phyloP scores from a whole-genome alignment of 305 asterid species.

The Lippia alba region DNA sequence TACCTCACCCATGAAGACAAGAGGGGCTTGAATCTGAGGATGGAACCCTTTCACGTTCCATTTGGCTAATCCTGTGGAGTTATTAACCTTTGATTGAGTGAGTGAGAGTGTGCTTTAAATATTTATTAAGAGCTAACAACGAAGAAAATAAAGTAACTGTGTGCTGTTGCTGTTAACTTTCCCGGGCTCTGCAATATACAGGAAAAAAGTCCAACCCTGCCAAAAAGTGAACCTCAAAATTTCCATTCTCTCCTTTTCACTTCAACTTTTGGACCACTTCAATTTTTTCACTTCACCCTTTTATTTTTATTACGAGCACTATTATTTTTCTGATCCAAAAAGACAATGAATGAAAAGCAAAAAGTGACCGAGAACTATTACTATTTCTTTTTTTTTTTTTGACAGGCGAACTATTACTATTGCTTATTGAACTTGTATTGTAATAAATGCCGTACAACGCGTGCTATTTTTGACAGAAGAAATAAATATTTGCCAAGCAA shows the following conservation, averaged over 20 bases:
- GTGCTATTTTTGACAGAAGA: too few species aligned
- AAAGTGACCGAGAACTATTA: too few species aligned
- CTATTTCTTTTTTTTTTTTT: too few species aligned
- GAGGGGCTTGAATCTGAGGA: too few species aligned
- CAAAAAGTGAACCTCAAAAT: constrained; percentile 29
- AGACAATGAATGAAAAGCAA: too few species aligned
- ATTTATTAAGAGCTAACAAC: neutral
- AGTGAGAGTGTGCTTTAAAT: neutral
- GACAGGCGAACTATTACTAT: too few species aligned
- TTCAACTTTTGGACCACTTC: constrained; percentile 32
- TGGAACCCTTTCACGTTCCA: too few species aligned
- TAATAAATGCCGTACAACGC: too few species aligned
- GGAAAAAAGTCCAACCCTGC: constrained; percentile 28
- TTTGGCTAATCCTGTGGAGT: too few species aligned
- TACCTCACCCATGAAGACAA: too few species aligned
- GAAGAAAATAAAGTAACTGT: constrained; percentile 14
- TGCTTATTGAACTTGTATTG: too few species aligned
- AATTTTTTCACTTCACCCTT: neutral
- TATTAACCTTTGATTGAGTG: neutral
- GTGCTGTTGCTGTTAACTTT: constrained; percentile 34
- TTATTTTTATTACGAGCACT: neutral
- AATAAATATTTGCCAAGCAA: too few species aligned
- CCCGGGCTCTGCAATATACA: constrained; percentile 30
- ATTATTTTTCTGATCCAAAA: neutral
- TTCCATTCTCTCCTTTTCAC: constrained; percentile 25